A percentile compares a stretch with the other conserved stretches of the same genome.
Conservation (phyloP, 1,284 basidiomycete species). For the Inonotus obliquus region DNA sequence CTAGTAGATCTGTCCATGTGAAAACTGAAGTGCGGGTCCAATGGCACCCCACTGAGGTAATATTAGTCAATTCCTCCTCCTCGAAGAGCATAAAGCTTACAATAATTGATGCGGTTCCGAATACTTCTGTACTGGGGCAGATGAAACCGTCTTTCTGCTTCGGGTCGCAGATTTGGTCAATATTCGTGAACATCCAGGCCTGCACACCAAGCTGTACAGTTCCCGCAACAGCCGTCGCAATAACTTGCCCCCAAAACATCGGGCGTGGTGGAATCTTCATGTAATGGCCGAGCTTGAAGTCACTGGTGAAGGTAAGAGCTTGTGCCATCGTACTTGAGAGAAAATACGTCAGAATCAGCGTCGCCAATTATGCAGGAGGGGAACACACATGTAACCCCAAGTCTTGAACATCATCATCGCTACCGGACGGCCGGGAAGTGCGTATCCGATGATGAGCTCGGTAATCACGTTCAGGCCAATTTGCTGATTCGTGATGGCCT, state of each 20-base stretch:
- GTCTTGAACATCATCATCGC: slow-evolving; percentile 39
- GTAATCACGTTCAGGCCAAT: slow-evolving; percentile 41
- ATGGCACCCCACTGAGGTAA: slow-evolving; percentile 30
- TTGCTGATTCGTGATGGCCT: slow-evolving; percentile 42
- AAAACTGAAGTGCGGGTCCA: slow-evolving; percentile 39
- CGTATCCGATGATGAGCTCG: slow-evolving; percentile 42
- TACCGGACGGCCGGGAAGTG: slow-evolving; percentile 32
- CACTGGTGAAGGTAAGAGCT: slow-evolving; percentile 31
- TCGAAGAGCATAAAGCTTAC: slow-evolving; percentile 24
- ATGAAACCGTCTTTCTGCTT: slow-evolving; percentile 34
- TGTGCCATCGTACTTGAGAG: slow-evolving; percentile 20
- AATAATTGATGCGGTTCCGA: slow-evolving; percentile 36
- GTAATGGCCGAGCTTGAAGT: slow-evolving; percentile 36
- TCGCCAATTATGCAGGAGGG: slow-evolving; percentile 37
- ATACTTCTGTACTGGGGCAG: slow-evolving; percentile 34
- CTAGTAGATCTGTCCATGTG: slow-evolving; percentile 32
- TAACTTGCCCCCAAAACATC: slow-evolving; percentile 35
- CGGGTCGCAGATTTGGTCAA: slow-evolving; percentile 30
- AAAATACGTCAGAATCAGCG: slow-evolving; percentile 25
- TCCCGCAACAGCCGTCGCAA: slow-evolving; percentile 39
- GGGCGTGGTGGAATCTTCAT: slow-evolving; percentile 39
- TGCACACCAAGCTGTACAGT: slow-evolving; percentile 39
- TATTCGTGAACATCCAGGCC: slow-evolving; percentile 39
- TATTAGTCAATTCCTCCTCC: neutral
- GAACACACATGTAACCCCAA: slow-evolving; percentile 33